Percentiles rank a stretch among this genome's conserved stretches.
These are phyloP conservation scores for Alloteropsis semialata DNA, from an alignment of 176 grass and related monocot genomes.

Conservation along the genomic window DNA sequence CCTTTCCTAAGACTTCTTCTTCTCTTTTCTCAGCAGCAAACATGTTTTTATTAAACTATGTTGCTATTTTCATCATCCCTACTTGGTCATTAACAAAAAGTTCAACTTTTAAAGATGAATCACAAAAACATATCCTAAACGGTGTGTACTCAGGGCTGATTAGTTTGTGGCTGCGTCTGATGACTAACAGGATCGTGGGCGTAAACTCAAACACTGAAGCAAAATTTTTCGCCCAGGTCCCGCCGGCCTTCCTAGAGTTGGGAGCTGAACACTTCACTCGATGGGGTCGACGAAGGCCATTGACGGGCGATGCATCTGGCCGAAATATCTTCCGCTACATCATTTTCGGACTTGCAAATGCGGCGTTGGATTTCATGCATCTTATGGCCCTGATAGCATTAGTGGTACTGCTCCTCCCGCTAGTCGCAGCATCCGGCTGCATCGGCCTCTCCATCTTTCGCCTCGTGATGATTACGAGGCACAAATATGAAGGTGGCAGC, in stretches of 20 bases:
- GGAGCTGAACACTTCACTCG: background rate
- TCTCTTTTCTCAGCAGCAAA: too few species aligned
- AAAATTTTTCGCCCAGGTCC: slow-evolving; percentile 1
- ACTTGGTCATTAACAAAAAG: too few species aligned
- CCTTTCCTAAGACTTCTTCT: too few species aligned
- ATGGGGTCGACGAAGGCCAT: background rate
- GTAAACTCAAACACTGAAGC: slow-evolving; percentile 2
- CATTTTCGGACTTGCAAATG: background rate
- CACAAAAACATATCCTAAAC: too few species aligned
- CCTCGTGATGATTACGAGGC: background rate
- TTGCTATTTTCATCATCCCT: too few species aligned
- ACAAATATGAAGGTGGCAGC: background rate
- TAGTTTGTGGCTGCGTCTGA: background rate
- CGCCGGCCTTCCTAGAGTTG: slow-evolving; percentile 1
- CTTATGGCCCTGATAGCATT: background rate
- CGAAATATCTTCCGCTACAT: background rate
- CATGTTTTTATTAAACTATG: too few species aligned
- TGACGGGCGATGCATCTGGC: background rate
- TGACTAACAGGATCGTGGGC: background rate
- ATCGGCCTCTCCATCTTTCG: background rate
- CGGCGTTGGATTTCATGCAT: background rate
- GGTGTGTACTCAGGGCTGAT: background rate
- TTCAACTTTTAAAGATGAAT: too few species aligned
- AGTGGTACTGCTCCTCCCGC: background rate
- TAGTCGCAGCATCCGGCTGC: background rate